Evolutionary conservation across 2,329 filamentous ascomycete genomes (phyloP), one percentile per base, ranked within the genome.

Genomic region (Nemania bipapillata): DNA sequence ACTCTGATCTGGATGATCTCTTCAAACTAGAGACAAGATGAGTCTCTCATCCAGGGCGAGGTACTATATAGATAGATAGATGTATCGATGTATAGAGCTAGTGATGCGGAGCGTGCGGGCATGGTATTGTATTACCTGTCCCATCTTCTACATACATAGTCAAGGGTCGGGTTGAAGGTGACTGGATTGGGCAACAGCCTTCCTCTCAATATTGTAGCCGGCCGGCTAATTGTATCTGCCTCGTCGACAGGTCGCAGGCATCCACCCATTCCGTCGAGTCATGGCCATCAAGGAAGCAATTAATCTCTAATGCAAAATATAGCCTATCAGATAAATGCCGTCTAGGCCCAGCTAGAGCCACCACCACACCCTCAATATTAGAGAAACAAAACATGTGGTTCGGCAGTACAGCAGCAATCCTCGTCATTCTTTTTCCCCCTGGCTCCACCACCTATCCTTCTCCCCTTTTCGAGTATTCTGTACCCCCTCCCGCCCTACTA

Each of bases 261-360:
- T 37, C 20, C 58, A 52, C 40, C 28, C 49, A 4, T 20, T 49
- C 54, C 12, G n/a, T 59, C 35, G n/a, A 47, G 61, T 61, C 56
- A 62, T 42, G 62, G 32, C 22, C 24, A n/a, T 50, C 28, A 20
- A 65, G n/a, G 37, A 70, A 64, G 52, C 35, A 67, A 67, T 70
- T 67, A 64, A 70, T 70, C n/a, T 64, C 22, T 35, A 12, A 22
- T 65, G 37, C n/a, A 22, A 26, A 8, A 17, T 1, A 58, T 62
- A 58, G 53, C 68, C 68, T 70, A 70, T 70, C 56, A 70, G 65
- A 50, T 37, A 68, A 70, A 56, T 70, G 65, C 68, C 68, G 68
- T 52, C 20, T 47, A 3, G 17, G 40, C 64, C 45, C 26, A 62
- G 50, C 12, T 37, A 35, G 6, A 22, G 35, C 52, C 53, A 55